A percentile compares a stretch with the other conserved stretches of the same genome.
phyloP scores from a whole-genome alignment of 176 grass and related monocot genomes.

The Rhynchospora pubera region DNA sequence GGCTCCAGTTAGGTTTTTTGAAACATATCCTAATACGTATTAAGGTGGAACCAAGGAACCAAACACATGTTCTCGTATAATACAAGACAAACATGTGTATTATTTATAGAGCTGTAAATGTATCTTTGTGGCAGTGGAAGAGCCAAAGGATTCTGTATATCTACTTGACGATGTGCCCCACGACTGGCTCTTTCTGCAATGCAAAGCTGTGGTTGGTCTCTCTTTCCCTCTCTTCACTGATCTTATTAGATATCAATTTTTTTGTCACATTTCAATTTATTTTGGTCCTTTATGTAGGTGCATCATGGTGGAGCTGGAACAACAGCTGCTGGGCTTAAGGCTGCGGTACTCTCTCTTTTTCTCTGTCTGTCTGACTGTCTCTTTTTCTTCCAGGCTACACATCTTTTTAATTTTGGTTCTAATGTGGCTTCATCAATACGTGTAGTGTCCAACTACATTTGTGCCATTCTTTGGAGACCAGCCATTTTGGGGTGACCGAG shows the following conservation, averaged over 20 bases:
- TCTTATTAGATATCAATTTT: too few relatives aligned
- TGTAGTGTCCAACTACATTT: slow-evolving; percentile 66
- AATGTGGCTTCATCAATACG: slow-evolving; percentile 1
- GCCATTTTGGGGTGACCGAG: slow-evolving; percentile 60
- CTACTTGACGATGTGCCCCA: too few relatives aligned
- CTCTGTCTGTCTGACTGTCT: too few relatives aligned
- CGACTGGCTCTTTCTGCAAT: too few relatives aligned
- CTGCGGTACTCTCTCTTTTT: slow-evolving; percentile 41
- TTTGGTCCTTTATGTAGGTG: too few relatives aligned
- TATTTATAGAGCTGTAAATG: neutral
- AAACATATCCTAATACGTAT: neutral
- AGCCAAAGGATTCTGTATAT: slow-evolving; percentile 52
- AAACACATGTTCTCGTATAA: slow-evolving; percentile 1
- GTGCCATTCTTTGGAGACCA: slow-evolving; percentile 82
- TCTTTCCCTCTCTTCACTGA: too few relatives aligned
- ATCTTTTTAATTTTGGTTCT: neutral
- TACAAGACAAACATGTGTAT: neutral
- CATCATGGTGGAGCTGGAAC: too few relatives aligned
- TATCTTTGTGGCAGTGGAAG: slow-evolving; percentile 42
- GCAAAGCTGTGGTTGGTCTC: too few relatives aligned
- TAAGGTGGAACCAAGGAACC: neutral
- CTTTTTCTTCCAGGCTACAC: neutral
- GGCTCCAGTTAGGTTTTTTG: neutral
- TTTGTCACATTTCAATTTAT: too few relatives aligned
- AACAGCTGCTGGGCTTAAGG: slow-evolving; percentile 67